These are phyloP conservation scores for Botrytis deweyae DNA, from an alignment of 2,329 filamentous ascomycete genomes.

Conservation along the genomic window DNA sequence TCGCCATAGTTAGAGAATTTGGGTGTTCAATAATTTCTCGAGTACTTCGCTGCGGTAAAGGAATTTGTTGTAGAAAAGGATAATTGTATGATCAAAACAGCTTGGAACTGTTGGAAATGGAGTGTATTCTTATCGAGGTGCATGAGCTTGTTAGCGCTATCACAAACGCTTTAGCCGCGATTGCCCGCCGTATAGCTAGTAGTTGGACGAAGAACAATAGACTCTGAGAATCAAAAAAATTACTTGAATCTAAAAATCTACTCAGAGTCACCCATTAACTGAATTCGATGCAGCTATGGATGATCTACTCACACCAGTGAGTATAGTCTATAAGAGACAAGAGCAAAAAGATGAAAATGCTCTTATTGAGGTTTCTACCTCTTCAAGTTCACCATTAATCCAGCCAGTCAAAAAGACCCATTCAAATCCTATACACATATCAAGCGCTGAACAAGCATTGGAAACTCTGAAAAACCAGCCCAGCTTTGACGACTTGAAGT, in stretches of 20 bases:
- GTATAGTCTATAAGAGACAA: constrained; percentile 40
- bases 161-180: constrained; percentile 18
- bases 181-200: background rate
- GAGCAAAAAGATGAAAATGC: constrained; percentile 27
- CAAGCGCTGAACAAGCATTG: constrained; percentile 50
- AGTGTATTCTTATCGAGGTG: constrained; percentile 27
- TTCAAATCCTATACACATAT: constrained; percentile 22
- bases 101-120: constrained; percentile 5
- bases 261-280: background rate
- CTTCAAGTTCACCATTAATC: constrained; percentile 17
- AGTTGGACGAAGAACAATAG: background rate
- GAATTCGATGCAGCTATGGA: constrained; percentile 45
- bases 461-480: constrained; percentile 62
- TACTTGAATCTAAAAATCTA: background rate
- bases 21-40: background rate
- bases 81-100: background rate
- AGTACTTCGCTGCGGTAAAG: background rate
- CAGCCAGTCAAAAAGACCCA: constrained; percentile 21
- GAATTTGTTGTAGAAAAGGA: background rate
- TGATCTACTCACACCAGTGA: constrained; percentile 49
- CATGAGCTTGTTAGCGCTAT: constrained; percentile 24
- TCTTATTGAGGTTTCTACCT: constrained; percentile 30
- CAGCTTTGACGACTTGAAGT: constrained; percentile 55
- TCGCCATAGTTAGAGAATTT: background rate
- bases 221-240: background rate